A percentile compares a stretch with the other conserved stretches of the same genome.
Evolutionary conservation across 2,329 filamentous ascomycete genomes (phyloP).

Genomic region (Chaetomiaceae sp.): DNA sequence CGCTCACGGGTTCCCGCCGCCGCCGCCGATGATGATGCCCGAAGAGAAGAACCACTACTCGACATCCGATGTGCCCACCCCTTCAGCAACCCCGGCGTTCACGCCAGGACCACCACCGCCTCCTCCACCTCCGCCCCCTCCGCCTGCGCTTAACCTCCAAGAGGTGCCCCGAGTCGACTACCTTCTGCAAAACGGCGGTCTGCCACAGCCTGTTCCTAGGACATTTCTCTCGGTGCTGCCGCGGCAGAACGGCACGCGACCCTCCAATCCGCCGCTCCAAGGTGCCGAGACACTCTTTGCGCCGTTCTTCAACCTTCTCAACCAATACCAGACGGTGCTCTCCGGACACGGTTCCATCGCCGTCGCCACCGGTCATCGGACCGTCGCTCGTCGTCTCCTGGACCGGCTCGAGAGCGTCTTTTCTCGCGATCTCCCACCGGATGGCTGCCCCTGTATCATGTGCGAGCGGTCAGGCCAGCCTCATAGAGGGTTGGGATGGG

Average conservation of each 20-base stretch:
- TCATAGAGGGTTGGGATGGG: conserved; percentile 80
- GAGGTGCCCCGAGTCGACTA: conserved; percentile 86
- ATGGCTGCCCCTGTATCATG: conserved; percentile 83
- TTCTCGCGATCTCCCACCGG: conserved; percentile 80
- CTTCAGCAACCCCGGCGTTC: conserved; percentile 39
- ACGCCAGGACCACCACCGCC: conserved; percentile 36
- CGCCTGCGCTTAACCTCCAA: conserved; percentile 64
- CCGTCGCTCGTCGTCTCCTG: conserved; percentile 82
- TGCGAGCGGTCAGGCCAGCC: conserved; percentile 62
- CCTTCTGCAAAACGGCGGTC: conserved; percentile 80
- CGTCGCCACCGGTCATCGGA: conserved; percentile 91
- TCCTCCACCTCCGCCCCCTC: conserved; percentile 60
- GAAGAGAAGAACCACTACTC: conserved; percentile 37
- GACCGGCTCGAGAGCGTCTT: conserved; percentile 94
- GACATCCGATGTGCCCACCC: conserved; percentile 38
- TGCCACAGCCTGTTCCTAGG: conserved; percentile 67
- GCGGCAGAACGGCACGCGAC: conserved; percentile 50
- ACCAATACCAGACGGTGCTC: conserved; percentile 81
- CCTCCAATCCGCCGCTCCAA: conserved; percentile 60
- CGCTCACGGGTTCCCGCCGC: conserved; percentile 46
- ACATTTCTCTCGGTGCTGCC: conserved; percentile 65
- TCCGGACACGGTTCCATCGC: conserved; percentile 82
- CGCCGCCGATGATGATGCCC: conserved; percentile 39
- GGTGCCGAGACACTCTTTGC: conserved; percentile 73
- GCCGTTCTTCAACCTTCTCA: conserved; percentile 75